phyloP scores from a whole-genome alignment of 352 stramenopile species.

The Pythium rhizo-oryzae region DNA sequence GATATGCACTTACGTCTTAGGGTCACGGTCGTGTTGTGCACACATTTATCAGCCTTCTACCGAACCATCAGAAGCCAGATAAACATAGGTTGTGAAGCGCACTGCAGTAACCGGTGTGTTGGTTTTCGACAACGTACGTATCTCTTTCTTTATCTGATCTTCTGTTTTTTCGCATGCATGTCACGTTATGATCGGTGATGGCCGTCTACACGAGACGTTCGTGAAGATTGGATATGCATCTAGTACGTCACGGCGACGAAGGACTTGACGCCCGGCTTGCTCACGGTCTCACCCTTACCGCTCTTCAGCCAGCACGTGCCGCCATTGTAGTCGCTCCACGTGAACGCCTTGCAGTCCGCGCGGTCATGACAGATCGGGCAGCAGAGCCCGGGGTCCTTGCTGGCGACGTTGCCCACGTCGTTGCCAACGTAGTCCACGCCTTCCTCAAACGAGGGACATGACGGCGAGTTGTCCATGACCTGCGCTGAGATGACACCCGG shows the following conservation, averaged over 20 bases:
- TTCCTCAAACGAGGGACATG: neutral
- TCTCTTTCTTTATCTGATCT: no score
- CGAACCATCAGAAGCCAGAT: no score
- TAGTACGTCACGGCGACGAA: constrained; percentile 6
- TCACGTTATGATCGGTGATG: no score
- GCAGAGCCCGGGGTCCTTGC: neutral
- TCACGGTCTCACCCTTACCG: neutral
- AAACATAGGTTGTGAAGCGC: no score
- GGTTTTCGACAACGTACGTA: no score
- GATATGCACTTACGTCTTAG: no score
- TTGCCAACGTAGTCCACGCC: constrained; percentile 13
- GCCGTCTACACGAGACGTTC: no score
- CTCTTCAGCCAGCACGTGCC: constrained; percentile 65
- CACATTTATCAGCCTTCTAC: no score
- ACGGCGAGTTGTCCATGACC: neutral
- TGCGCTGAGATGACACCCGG: neutral
- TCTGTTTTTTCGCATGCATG: no score
- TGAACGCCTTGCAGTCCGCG: constrained; percentile 8
- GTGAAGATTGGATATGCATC: no score
- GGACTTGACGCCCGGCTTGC: constrained; percentile 13
- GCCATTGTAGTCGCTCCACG: constrained; percentile 52
- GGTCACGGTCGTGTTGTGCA: no score
- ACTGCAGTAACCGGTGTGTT: no score
- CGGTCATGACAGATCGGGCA: neutral
- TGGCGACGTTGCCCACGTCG: constrained; percentile 1